Evolutionary conservation across 2,329 filamentous ascomycete genomes (phyloP), one percentile per base, ranked within the genome.

Genomic region (Chaetomium strumarium): DNA sequence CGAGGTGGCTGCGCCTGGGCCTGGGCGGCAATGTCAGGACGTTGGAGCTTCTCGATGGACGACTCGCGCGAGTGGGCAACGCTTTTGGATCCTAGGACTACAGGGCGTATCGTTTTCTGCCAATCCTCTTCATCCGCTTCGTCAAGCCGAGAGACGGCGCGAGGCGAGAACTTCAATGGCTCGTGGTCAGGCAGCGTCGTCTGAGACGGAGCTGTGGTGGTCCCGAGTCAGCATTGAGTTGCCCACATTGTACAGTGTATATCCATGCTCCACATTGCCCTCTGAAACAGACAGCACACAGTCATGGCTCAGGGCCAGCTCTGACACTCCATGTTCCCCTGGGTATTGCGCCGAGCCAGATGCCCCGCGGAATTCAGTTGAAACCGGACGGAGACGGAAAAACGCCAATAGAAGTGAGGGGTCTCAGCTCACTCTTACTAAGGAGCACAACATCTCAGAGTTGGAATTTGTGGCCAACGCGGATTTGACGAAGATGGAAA

Each of bases 151-250:
- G 75, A 71, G 57, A 75, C 70, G 60, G 75, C 66, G 60, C 76
- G 74, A 49, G 75, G 68, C 53, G 76, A 72, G 63, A 77, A 78
- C 66, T 77, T 80, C 62, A 72, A 63, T 59, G 73, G 69, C 63
- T 80, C 76, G 57, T 77, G 75, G 65, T 81, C 79, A 67, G 77
- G 74, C 72, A 76, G 70, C 71, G 77, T 73, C 71, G 77, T 73
- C 74, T 81, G 78, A 68, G 78, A 80, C 73, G 77, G 76, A 73
- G 77, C 79, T 82, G 63, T 60, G 24, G 36, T 36, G 41, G 56
- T 60, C 48, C n/a, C n/a, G n/a, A 13, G 44, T 53, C 20, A 17
- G 44, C 41, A 42, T 36, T 19, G 30, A 30, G 39, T 41, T 30
- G 16, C 7, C 24, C 24, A 7, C 24, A 7, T 24, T 24, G 24